Evolutionary conservation across 176 grass and related monocot genomes (phyloP).

Genomic region (Musa itinerans): DNA sequence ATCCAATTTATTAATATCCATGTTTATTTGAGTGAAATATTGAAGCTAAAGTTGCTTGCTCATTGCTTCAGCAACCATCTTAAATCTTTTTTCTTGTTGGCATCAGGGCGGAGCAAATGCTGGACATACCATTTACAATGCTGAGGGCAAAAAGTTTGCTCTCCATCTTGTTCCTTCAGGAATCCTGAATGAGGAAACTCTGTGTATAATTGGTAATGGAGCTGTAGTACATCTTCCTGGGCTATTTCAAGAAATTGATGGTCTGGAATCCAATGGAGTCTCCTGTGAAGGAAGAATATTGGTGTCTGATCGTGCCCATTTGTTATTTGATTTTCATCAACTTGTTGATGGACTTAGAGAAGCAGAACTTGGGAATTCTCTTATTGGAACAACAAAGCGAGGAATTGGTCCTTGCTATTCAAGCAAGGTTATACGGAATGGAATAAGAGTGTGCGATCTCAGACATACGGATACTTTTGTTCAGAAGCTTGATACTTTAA

Average conservation of each 20-base stretch:
- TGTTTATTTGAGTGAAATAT: not conserved
- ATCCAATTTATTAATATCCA: not conserved
- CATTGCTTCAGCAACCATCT: not conserved
- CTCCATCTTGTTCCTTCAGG: conserved; percentile 91
- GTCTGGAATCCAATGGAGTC: conserved; percentile 65
- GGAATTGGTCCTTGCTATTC: conserved; percentile 93
- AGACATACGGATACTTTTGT: conserved; percentile 69
- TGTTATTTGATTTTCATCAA: conserved; percentile 95
- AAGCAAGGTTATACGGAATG: conserved; percentile 69
- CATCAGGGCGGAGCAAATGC: not conserved
- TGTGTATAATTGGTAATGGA: conserved; percentile 83
- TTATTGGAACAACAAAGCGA: conserved; percentile 84
- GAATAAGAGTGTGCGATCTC: conserved; percentile 64
- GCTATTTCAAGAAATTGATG: conserved; percentile 75
- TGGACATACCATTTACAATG: conserved; percentile 94
- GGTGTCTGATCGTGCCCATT: conserved; percentile 79
- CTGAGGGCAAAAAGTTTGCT: conserved; percentile 84
- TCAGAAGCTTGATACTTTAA: conserved; percentile 55
- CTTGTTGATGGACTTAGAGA: conserved; percentile 76
- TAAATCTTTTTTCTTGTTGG: not conserved
- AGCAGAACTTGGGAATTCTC: conserved; percentile 48
- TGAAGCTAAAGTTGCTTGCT: not conserved
- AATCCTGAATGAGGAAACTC: conserved; percentile 76
- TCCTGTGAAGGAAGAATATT: conserved; percentile 61
- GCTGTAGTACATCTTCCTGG: conserved; percentile 83